phyloP scores from a whole-genome alignment of 345 rosid species.

The Brassica rapa region DNA sequence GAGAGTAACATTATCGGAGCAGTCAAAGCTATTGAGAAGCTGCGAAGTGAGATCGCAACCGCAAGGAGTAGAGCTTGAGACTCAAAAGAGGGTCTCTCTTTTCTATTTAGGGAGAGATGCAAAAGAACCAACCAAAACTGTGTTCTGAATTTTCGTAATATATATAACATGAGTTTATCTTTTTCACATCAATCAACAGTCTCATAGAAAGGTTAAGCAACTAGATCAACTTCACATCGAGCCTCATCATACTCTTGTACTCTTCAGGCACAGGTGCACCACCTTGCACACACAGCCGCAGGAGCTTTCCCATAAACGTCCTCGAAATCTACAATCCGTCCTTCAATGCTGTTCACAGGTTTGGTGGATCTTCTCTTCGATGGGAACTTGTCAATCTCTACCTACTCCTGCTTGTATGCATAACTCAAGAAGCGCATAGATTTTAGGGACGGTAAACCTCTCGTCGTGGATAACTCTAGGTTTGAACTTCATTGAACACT shows the following conservation, averaged over 20 bases:
- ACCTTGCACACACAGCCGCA: constrained; percentile 63
- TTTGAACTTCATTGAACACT: constrained; percentile 24
- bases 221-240: constrained; percentile 88
- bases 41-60: constrained; percentile 50
- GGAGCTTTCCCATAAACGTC: constrained; percentile 73
- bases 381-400: constrained; percentile 57
- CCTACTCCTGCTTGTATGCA: constrained; percentile 79
- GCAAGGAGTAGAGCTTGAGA: constrained; percentile 21
- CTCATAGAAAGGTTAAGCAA: constrained; percentile 40
- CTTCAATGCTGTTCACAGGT: constrained; percentile 81
- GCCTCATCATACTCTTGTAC: constrained; percentile 80
- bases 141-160: constrained; percentile 11
- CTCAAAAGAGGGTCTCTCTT: neutral
- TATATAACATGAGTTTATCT: constrained; percentile 3
- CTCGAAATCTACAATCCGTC: constrained; percentile 86
- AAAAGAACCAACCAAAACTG: constrained; percentile 15
- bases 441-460: constrained; percentile 48
- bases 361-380: constrained; percentile 68
- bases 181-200: constrained; percentile 20
- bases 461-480: constrained; percentile 73
- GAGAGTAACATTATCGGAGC: constrained; percentile 64
- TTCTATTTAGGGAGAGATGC: neutral
- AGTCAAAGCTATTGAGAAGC: constrained; percentile 66
- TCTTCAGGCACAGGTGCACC: constrained; percentile 74
- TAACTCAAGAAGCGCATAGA: constrained; percentile 78